Percentiles rank a stretch among this genome's conserved stretches.
phyloP scores from a whole-genome alignment of 108 stramenopile species.

The Schizochytrium sp. region DNA sequence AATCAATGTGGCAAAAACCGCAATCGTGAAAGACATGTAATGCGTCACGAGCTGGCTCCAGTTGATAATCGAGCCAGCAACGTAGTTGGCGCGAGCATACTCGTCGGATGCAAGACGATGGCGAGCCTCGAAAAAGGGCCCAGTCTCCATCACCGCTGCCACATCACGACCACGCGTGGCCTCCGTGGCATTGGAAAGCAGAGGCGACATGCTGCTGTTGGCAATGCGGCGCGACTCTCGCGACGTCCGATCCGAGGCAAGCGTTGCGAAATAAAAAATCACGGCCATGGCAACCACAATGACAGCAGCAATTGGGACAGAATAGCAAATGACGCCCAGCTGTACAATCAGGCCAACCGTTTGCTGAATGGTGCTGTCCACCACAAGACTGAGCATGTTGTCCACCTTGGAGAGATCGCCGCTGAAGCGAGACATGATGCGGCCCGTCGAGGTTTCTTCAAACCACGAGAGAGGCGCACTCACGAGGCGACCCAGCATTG shows the following conservation, averaged over 20 bases:
- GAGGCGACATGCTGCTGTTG: not conserved
- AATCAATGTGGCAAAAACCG: not conserved
- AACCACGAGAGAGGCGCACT: slow-evolving; percentile 74
- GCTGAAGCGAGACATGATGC: slow-evolving; percentile 67
- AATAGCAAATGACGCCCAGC: slow-evolving; percentile 55
- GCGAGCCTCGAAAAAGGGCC: not conserved
- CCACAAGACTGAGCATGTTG: slow-evolving; percentile 25
- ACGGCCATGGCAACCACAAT: slow-evolving; percentile 60
- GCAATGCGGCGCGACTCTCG: not conserved
- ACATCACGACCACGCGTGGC: not conserved
- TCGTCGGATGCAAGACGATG: not conserved
- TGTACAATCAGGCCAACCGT: slow-evolving; percentile 47
- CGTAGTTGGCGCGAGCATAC: not conserved
- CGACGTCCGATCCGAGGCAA: slow-evolving; percentile 33
- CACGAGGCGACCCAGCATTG: slow-evolving; percentile 65
- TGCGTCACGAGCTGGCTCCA: not conserved
- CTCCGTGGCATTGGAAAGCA: not conserved
- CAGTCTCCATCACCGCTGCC: not conserved
- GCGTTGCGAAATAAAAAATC: slow-evolving; percentile 57
- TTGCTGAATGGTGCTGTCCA: slow-evolving; percentile 64
- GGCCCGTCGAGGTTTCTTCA: slow-evolving; percentile 79
- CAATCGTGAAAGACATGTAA: not conserved
- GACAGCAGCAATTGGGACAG: slow-evolving; percentile 51
- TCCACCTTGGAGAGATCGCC: not conserved
- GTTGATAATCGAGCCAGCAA: not conserved